Conservation (phyloP, 768 basidiomycete genomes). For the Mrakia blollopis region DNA sequence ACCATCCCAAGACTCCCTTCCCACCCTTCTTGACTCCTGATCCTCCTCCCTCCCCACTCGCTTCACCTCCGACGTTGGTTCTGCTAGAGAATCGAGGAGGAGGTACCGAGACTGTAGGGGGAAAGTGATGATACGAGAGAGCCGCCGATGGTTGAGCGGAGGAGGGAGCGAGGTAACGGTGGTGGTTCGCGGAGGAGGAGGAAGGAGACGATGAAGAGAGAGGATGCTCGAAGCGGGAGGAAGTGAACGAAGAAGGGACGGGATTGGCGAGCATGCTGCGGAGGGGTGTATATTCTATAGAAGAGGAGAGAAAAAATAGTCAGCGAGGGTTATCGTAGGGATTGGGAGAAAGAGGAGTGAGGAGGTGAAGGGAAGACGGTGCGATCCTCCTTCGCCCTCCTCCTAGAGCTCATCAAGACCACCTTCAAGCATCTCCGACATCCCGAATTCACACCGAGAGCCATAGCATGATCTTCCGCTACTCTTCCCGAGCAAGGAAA, state of each 20-base stretch:
- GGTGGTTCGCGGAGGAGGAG: neutral
- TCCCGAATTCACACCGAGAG: too few relatives aligned
- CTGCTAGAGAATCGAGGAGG: slow-evolving; percentile 1
- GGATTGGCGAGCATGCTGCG: neutral
- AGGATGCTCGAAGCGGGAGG: slow-evolving; percentile 1
- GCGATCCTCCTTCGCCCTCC: too few relatives aligned
- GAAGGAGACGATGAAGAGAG: neutral
- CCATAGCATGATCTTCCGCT: too few relatives aligned
- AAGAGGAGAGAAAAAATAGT: neutral
- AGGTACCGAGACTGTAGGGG: neutral
- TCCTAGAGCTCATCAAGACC: too few relatives aligned
- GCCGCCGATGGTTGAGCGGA: neutral
- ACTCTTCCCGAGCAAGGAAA: too few relatives aligned
- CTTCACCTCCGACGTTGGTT: neutral
- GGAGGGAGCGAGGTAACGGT: neutral
- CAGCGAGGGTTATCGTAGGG: neutral
- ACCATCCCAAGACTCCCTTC: slow-evolving; percentile 28
- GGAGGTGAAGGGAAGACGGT: too few relatives aligned
- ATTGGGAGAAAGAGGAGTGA: neutral
- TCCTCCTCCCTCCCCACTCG: neutral
- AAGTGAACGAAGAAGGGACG: neutral
- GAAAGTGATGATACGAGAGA: neutral
- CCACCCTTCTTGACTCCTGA: slow-evolving; percentile 29
- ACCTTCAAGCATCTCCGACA: too few relatives aligned
- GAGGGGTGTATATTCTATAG: too few relatives aligned